phyloP scores from a whole-genome alignment of 2,329 filamentous ascomycete species.

The Pyrenophora seminiperda region DNA sequence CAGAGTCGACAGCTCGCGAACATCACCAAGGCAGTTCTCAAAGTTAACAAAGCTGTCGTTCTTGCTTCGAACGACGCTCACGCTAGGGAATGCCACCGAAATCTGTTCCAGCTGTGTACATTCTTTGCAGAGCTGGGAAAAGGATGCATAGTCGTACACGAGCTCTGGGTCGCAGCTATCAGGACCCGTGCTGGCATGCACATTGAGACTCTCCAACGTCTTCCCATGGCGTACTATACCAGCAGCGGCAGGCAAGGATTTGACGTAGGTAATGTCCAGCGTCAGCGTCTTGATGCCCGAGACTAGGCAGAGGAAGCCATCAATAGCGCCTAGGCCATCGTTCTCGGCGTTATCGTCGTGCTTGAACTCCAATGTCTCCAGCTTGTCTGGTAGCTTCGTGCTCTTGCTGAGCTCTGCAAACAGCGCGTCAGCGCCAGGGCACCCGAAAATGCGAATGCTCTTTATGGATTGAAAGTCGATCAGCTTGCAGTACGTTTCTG shows the following conservation, averaged over 20 bases:
- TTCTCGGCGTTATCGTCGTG: conserved; percentile 56
- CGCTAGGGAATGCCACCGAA: conserved; percentile 54
- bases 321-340: conserved; percentile 53
- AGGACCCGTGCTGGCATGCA: conserved; percentile 48
- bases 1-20: conserved; percentile 52
- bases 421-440: conserved; percentile 54
- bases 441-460: conserved; percentile 51
- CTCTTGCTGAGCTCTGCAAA: conserved; percentile 56
- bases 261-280: conserved; percentile 52
- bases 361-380: conserved; percentile 54
- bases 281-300: conserved; percentile 52
- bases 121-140: conserved; percentile 54
- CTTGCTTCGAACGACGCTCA: conserved; percentile 51
- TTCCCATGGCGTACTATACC: conserved; percentile 54
- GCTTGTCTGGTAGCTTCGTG: conserved; percentile 50
- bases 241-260: conserved; percentile 49
- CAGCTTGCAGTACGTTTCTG: conserved; percentile 55
- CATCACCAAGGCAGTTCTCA: conserved; percentile 47
- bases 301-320: conserved; percentile 55
- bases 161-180: conserved; percentile 51
- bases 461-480: conserved; percentile 54
- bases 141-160: conserved; percentile 52
- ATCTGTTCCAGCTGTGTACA: conserved; percentile 53
- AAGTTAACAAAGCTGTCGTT: conserved; percentile 52
- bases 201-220: conserved; percentile 52